Base-by-base conservation (phyloP, 176 grass and related monocot genomes). In the Musa beccarii region DNA sequence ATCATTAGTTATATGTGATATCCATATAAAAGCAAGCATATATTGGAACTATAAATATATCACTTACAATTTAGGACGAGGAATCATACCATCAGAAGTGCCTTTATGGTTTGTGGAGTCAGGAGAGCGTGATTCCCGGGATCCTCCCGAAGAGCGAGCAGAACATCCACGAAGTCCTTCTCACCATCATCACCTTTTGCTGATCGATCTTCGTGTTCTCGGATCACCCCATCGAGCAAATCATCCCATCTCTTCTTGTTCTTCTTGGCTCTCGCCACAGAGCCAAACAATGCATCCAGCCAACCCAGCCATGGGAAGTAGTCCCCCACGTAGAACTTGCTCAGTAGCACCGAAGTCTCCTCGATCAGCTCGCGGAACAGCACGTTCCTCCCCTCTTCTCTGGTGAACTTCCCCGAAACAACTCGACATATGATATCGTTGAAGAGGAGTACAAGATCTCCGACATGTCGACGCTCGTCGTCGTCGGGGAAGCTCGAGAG, bases 301-400 rank as follows among this genome's bases (percentile, higher is more conserved):
- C 85, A 92, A 15, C 82, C 67, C 25, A 92, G 73, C 51, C 78
- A 80, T 11, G 86, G 83, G 75, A 88, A 12, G 14, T 72, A 26
- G 22, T 92, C 81, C 9, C 59, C 86, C 1, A 84, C 0, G 1
- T 76, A 80, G 34, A 7, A 17, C 56, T 22, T 82, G 66, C 51
- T 66, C 51, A 64, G 21, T 16, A 82, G 34, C 57, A n/a, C 54
- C 2, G 5, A 19, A 23, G 8, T 53, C 22, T 77, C 55, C 2
- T 49, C 8, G 24, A 77, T 63, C 25, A 63, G 34, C 66, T 71
- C 53, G 20, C 66, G 49, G 29, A 83, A 71, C 15, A 74, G 9
- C 15, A 51, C n/a, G 51, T 73, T 73, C 71, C 71, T 17, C 2
- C 78, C 29, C 20, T 69, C 78, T 0, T 2, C 15, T 9, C 16